Evolutionary conservation across 1,284 basidiomycete genomes (phyloP), one percentile per base, ranked within the genome.

Genomic region (Fomitopsis schrenkii): DNA sequence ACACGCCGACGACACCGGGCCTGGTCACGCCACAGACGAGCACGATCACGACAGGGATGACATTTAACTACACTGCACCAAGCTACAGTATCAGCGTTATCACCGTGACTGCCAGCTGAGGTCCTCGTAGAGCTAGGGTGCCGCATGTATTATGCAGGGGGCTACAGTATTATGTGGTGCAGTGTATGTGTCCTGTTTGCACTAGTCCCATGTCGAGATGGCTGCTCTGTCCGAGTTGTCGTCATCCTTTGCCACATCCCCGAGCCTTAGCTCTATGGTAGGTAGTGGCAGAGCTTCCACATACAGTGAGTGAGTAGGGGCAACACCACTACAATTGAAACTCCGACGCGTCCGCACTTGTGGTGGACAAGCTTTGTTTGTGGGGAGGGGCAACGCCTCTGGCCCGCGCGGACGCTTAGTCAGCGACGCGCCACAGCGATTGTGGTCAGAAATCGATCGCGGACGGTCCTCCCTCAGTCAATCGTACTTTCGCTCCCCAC

Each of bases 211-310:
- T 40, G 60, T 30, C 2, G 41, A 50, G 36, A 33, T 30, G 1
- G 62, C 56, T 30, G 62, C 55, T 28, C 63, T 63, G 44, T 68
- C 22, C n/a, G n/a, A n/a, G 22, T 22, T 62, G 36, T 77, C 77
- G 54, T 73, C 80, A 22, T 78, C 82, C 4, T 33, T 83, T 22
- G 73, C 76, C 5, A 84, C 84, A 56, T 87, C 86, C 17, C 72
- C 71, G 64, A 92, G 87, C 64, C 86, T 81, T 64, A 84, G 77
- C 67, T 90, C 83, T 63, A 97, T 80, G 5, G 91, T 87, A 2
- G 84, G 82, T 59, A 89, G 58, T 82, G 74, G 36, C 82, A 81
- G 76, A 94, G 81, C 75, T 93, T 93, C 87, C 90, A 91, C 80
- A 97, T 87, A 59, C n/a, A n/a, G n/a, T n/a, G n/a, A n/a, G n/a